Percentiles rank a stretch among this genome's conserved stretches.
Evolutionary conservation across 805 yeast species (phyloP).

Genomic region (Candida awuae): DNA sequence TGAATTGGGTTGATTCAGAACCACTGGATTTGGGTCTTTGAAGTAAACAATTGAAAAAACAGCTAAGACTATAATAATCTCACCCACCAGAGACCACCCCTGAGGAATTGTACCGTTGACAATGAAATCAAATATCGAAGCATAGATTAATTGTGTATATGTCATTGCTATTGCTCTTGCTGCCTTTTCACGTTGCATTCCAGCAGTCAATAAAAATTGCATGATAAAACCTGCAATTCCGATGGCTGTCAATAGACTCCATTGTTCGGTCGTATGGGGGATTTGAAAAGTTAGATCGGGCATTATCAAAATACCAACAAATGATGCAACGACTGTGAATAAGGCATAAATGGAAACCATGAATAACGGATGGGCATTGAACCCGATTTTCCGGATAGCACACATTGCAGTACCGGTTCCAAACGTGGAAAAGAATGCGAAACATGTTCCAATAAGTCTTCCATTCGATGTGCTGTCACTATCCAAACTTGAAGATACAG

Average conservation of each 20-base stretch:
- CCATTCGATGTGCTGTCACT: constrained; percentile 12
- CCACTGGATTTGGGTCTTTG: constrained; percentile 25
- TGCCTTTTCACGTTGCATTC: constrained; percentile 75
- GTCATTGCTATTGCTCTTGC: constrained; percentile 67
- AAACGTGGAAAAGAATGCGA: constrained; percentile 58
- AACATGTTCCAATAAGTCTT: constrained; percentile 52
- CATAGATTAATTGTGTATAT: constrained; percentile 72
- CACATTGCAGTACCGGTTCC: constrained; percentile 69
- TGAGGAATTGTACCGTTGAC: constrained; percentile 73
- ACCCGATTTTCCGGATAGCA: constrained; percentile 66
- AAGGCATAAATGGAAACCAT: constrained; percentile 73
- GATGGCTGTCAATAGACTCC: constrained; percentile 52
- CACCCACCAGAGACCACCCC: constrained; percentile 60
- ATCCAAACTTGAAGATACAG: neutral
- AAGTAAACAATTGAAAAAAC: constrained; percentile 53
- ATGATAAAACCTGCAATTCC: constrained; percentile 77
- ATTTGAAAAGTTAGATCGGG: constrained; percentile 54
- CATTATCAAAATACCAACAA: constrained; percentile 40
- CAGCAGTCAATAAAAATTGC: constrained; percentile 75
- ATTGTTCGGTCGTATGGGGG: constrained; percentile 57
- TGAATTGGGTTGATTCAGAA: neutral
- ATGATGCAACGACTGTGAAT: constrained; percentile 47
- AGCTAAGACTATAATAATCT: constrained; percentile 54
- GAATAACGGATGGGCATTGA: constrained; percentile 68
- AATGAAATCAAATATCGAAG: constrained; percentile 63